Evolutionary conservation across 148 eudicot genomes (phyloP).

Genomic region (Camellia japonica): DNA sequence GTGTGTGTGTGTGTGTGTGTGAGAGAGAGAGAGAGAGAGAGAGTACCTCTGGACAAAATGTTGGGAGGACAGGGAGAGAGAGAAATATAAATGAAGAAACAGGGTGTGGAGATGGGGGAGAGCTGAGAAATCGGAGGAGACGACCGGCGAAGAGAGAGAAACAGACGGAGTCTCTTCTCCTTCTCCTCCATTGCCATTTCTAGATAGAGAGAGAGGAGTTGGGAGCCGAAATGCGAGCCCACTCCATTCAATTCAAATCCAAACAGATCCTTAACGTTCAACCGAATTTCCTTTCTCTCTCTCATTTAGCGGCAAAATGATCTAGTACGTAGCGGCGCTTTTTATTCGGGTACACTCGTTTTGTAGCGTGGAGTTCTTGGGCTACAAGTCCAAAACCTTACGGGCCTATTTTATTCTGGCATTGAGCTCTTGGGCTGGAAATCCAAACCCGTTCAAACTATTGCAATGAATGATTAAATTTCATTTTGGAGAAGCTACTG

Average conservation of each 20-base stretch:
- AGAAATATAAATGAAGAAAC: conserved; percentile 11
- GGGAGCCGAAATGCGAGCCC: background rate
- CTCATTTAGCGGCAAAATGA: conserved; percentile 11
- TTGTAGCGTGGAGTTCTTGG: no score
- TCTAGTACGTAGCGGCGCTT: background rate
- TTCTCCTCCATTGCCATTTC: background rate
- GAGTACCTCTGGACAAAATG: conserved; percentile 5
- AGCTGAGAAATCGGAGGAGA: conserved; percentile 7
- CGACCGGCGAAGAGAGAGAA: background rate
- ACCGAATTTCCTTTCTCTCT: conserved; percentile 3
- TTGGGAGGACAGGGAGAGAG: background rate
- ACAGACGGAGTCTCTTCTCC: conserved; percentile 8
- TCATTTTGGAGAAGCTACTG: no score
- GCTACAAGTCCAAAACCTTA: no score
- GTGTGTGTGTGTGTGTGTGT: no score
- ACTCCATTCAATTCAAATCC: background rate
- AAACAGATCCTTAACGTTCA: background rate
- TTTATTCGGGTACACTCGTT: background rate
- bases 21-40: background rate
- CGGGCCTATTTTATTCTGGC: no score
- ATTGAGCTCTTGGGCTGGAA: background rate
- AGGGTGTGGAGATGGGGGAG: background rate
- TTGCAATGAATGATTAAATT: no score
- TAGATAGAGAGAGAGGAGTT: background rate
- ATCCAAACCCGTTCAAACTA: background rate